Percentiles rank a stretch among this genome's conserved stretches.
Conservation (phyloP, 1,284 basidiomycete species). For the Ganoderma meredithae region DNA sequence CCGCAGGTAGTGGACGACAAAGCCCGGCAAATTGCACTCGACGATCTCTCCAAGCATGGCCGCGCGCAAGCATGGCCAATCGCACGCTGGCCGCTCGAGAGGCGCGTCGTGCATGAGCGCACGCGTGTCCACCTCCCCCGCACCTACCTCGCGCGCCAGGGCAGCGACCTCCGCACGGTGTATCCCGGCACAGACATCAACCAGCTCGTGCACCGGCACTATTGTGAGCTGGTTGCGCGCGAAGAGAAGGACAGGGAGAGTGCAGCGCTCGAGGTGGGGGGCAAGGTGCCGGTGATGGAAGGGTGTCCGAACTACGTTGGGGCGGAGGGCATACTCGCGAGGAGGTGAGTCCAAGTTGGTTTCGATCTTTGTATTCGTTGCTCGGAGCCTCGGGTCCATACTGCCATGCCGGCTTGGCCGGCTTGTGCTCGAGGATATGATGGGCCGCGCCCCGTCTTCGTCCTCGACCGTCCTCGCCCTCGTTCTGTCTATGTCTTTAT, state of each 20-base stretch:
- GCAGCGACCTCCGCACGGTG: constrained; percentile 45
- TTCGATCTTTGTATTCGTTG: background rate
- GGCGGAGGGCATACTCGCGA: constrained; percentile 43
- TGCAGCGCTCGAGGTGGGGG: constrained; percentile 37
- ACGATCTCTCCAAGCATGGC: constrained; percentile 37
- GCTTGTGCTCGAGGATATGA: background rate
- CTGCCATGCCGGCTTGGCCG: background rate
- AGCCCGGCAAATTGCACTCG: constrained; percentile 32
- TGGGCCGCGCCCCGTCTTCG: background rate
- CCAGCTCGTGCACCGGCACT: constrained; percentile 47
- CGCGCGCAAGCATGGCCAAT: constrained; percentile 46
- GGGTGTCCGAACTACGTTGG: constrained; percentile 49
- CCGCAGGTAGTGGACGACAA: constrained; percentile 7
- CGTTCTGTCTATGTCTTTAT: background rate
- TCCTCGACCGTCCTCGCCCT: background rate
- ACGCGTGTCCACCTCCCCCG: constrained; percentile 49
- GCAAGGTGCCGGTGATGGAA: constrained; percentile 23
- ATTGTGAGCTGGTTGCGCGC: constrained; percentile 39
- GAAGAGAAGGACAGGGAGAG: constrained; percentile 48
- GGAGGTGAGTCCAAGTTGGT: constrained; percentile 40
- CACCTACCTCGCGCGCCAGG: constrained; percentile 46
- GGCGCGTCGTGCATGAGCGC: constrained; percentile 35
- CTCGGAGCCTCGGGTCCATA: background rate
- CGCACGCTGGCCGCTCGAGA: constrained; percentile 46
- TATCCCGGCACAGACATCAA: constrained; percentile 47